Conservation (phyloP, 2,329 filamentous ascomycete species). For the Daldinia sp. region DNA sequence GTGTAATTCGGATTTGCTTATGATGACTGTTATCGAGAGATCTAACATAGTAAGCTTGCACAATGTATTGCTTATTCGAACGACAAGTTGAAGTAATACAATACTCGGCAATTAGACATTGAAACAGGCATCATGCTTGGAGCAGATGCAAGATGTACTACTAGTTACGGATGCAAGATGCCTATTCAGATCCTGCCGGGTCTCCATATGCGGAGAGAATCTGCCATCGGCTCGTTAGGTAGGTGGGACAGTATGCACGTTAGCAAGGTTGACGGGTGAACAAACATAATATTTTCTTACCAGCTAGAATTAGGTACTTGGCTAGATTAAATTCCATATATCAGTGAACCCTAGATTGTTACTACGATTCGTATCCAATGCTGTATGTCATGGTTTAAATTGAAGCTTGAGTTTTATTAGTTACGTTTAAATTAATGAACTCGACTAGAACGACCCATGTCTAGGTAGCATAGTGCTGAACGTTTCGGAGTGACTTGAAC, state of each 20-base stretch:
- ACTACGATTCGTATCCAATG: neutral
- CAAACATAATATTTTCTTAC: conserved; percentile 5
- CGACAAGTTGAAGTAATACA: neutral
- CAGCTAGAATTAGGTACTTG: neutral
- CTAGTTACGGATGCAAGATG: conserved; percentile 28
- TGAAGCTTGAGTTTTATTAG: neutral
- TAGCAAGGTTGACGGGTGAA: neutral
- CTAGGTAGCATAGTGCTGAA: neutral
- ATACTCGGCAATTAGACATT: neutral
- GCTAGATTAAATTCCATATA: neutral
- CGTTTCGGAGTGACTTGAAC: neutral
- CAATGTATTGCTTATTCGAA: neutral
- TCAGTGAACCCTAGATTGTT: neutral
- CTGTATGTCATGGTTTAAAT: neutral
- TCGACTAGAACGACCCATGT: neutral
- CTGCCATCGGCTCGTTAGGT: neutral
- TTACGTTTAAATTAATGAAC: neutral
- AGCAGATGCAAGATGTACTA: conserved; percentile 5
- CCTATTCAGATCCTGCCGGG: conserved; percentile 30
- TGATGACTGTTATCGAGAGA: no score
- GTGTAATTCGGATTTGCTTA: no score
- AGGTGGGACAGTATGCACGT: conserved; percentile 8
- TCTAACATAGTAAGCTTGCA: neutral
- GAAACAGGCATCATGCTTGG: conserved; percentile 8
- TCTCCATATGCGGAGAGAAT: conserved; percentile 5